Evolutionary conservation across 306 rosid genomes (phyloP), one percentile per base, ranked within the genome.

Genomic region (Cucumis cinereus): DNA sequence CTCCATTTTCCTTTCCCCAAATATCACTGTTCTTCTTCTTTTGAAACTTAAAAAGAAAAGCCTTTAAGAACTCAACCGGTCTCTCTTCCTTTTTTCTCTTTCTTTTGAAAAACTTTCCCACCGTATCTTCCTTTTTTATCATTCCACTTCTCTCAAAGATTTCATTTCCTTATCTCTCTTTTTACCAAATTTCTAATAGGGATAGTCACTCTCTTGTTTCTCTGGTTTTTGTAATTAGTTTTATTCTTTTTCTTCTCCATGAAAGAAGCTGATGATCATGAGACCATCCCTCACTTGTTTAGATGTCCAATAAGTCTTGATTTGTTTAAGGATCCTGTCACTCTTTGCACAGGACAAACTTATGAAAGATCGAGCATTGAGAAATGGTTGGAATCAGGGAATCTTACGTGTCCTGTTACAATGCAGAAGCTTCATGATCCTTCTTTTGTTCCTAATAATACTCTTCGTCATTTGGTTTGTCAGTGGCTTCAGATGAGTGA

Each of bases 391-490:
- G 79, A 91, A 60, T 77, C 85, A 0, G 98, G 98, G 8, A 90
- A 93, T 66, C 89, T 90, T 84, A 90, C 93, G 7, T 93, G 98
- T 60, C 98, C 98, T 45, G 93, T 93, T 77, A 93, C 98, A 86
- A 93, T 90, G 98, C 93, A 90, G 89, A 87, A 81, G 78, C 98
- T 93, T 14, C 91, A 86, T 12, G 96, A 93, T 76, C 84, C 81
- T 12, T 82, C 93, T 77, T 71, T 88, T 57, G 95, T 93, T 79
- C 98, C 98, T 1, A 93, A 93, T 76, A 89, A 87, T 85, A 88
- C 95, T 54, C 89, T 93, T 50, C 92, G 90, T 52, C 92, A 90
- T 80, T 84, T 93, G 82, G 90, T 93, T 19, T 58, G 80, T 30
- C 91, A 82, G 47, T 93, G 98, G 96, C 89, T 89, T 52, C 87